Evolutionary conservation across 2,329 filamentous ascomycete genomes (phyloP).

Genomic region (Clarireedia monteithiana): DNA sequence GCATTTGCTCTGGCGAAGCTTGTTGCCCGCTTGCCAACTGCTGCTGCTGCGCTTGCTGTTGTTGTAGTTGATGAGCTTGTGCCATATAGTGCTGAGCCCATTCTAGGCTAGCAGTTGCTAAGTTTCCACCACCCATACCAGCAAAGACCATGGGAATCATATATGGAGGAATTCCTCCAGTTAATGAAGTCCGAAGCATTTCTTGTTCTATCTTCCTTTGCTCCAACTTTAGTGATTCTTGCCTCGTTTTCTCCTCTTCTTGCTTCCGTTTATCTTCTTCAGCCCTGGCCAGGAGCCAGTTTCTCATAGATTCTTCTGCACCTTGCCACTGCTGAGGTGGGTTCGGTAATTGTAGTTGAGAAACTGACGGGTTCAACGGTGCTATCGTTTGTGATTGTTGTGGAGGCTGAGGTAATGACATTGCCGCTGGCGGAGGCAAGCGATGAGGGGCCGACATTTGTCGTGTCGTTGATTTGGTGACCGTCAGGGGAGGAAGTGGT

Average conservation of each 20-base stretch:
- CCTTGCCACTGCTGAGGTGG: slow-evolving; percentile 59
- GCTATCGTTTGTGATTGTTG: slow-evolving; percentile 17
- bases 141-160: slow-evolving; percentile 71
- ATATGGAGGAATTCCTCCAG: slow-evolving; percentile 63
- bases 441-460: slow-evolving; percentile 64
- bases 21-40: slow-evolving; percentile 39
- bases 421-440: slow-evolving; percentile 60
- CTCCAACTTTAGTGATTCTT: slow-evolving; percentile 60
- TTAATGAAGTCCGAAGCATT: slow-evolving; percentile 61
- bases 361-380: slow-evolving; percentile 36
- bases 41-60: slow-evolving; percentile 27
- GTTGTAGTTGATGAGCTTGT: slow-evolving; percentile 42
- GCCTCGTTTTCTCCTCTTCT: slow-evolving; percentile 61
- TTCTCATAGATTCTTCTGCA: slow-evolving; percentile 62
- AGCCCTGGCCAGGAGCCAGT: slow-evolving; percentile 61
- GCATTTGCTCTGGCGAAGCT: slow-evolving; percentile 46
- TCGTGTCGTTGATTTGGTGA: slow-evolving; percentile 38
- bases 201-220: slow-evolving; percentile 66
- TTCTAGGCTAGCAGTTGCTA: slow-evolving; percentile 55
- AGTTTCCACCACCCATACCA: slow-evolving; percentile 56
- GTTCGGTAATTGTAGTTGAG: slow-evolving; percentile 45
- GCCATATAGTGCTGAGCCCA: slow-evolving; percentile 61
- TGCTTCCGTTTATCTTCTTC: slow-evolving; percentile 68
- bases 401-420: slow-evolving; percentile 44
- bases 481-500: slow-evolving; percentile 27